Evolutionary conservation across 2,329 filamentous ascomycete genomes (phyloP).

Genomic region (Sphaerulina populicola): DNA sequence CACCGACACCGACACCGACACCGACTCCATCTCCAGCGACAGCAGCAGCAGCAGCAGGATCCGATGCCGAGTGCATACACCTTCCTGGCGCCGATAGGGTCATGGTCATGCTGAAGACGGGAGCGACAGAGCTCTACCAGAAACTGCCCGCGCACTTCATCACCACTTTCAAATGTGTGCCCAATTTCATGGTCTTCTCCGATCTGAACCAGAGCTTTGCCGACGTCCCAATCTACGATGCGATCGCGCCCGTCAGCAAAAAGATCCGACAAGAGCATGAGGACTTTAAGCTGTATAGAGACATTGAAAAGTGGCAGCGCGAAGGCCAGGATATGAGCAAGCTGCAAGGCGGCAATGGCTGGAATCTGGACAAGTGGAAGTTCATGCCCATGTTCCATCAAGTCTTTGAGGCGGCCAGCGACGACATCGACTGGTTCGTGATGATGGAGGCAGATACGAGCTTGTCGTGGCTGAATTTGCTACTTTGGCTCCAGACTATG

Average conservation of each 20-base stretch:
- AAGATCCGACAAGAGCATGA: slow-evolving; percentile 26
- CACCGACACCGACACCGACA: not conserved
- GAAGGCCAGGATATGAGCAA: slow-evolving; percentile 30
- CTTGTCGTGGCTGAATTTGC: slow-evolving; percentile 39
- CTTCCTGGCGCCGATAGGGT: slow-evolving; percentile 40
- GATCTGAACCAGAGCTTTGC: slow-evolving; percentile 43
- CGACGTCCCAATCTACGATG: slow-evolving; percentile 34
- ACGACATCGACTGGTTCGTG: slow-evolving; percentile 47
- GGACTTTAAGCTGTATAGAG: slow-evolving; percentile 32
- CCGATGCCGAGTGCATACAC: slow-evolving; percentile 16
- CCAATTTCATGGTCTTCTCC: slow-evolving; percentile 42
- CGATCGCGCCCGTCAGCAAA: slow-evolving; percentile 27
- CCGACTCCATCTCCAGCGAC: not conserved
- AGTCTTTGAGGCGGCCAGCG: slow-evolving; percentile 41
- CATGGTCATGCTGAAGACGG: slow-evolving; percentile 52
- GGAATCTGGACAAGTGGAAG: slow-evolving; percentile 51
- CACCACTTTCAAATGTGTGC: slow-evolving; percentile 47
- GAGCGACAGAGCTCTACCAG: slow-evolving; percentile 49
- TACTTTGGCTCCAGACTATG: slow-evolving; percentile 45
- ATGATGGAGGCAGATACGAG: slow-evolving; percentile 52
- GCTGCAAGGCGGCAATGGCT: slow-evolving; percentile 36
- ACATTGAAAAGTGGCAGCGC: slow-evolving; percentile 27
- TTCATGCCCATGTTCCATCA: slow-evolving; percentile 50
- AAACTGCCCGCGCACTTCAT: slow-evolving; percentile 51
- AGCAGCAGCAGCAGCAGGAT: not conserved